A percentile compares a stretch with the other conserved stretches of the same genome.
Conservation (phyloP, 2,329 filamentous ascomycete species). For the Colletotrichum sp. region DNA sequence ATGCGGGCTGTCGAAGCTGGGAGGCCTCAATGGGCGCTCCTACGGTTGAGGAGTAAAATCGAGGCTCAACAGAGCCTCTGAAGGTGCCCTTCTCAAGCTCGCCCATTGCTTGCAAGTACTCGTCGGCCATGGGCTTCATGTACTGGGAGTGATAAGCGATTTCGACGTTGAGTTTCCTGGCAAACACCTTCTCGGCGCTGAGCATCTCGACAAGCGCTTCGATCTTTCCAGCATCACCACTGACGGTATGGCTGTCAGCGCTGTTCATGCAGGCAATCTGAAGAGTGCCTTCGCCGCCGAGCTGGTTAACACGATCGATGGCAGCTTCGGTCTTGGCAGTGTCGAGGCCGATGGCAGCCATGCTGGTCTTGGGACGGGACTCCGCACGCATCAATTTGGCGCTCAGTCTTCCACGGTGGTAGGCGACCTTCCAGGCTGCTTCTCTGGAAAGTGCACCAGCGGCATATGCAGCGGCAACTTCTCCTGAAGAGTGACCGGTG, state of each 20-base stretch:
- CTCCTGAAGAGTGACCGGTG: constrained; percentile 52
- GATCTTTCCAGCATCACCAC: constrained; percentile 27
- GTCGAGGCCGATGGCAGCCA: constrained; percentile 46
- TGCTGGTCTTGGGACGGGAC: constrained; percentile 33
- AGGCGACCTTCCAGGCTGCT: constrained; percentile 53
- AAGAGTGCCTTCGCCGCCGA: constrained; percentile 24
- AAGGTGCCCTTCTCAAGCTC: background rate
- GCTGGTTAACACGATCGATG: constrained; percentile 28
- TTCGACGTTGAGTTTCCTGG: constrained; percentile 52
- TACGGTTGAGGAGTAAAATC: constrained; percentile 14
- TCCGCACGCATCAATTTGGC: constrained; percentile 31
- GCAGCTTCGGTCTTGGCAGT: constrained; percentile 25
- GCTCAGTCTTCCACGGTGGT: constrained; percentile 45
- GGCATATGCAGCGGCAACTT: constrained; percentile 53
- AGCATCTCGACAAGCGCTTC: constrained; percentile 38
- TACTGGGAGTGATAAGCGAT: constrained; percentile 61
- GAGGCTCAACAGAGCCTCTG: background rate
- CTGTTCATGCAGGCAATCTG: constrained; percentile 58
- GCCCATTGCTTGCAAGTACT: constrained; percentile 33
- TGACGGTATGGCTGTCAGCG: constrained; percentile 55
- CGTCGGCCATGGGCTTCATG: constrained; percentile 47
- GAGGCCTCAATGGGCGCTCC: background rate
- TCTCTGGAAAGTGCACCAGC: constrained; percentile 41
- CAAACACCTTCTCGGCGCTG: constrained; percentile 42
- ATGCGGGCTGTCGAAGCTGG: constrained; percentile 28